Evolutionary conservation across 495 filamentous ascomycete species (phyloP), one percentile per base, ranked within the genome.

Genomic region (Penicillium malachiteum): DNA sequence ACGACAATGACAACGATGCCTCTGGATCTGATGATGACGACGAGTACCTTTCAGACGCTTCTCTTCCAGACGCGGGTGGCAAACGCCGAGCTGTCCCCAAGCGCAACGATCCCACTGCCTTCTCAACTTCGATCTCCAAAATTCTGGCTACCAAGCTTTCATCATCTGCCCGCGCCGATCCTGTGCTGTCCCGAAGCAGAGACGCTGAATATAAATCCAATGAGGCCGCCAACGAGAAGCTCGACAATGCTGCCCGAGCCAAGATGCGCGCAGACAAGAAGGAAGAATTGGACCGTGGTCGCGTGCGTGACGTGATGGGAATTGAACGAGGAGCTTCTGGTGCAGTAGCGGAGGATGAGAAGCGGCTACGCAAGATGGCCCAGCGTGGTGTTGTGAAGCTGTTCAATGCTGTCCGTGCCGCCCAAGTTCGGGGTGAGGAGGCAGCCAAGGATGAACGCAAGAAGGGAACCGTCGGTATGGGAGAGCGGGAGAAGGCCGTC

Each of bases 341-440:
- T 16, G 74, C 84, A 41, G 83, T 89, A 9, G 70, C 87, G 51
- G 90, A 90, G 70, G 81, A 86, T 65, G 94, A 98, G 78, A 88
- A 86, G 74, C 75, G 83, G 48, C 68, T 96, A 63, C 82, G 85
- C 63, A 93, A 95, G 78, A 89, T 86, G 38, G 91, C 92, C 51
- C 90, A 96, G 76, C 82, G 90, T 31, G 92, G 92, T 80, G 92
- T 96, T 16, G 85, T 97, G 11, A 94, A 92, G 78, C 75, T 98
- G 54, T 98, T 97, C 70, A 96, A 97, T 74, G 95, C 94, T 0
- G 90, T 98, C 31, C 81, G 92, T 32, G 89, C 90, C 7, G 92
- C 93, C 13, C 94, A 97, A 75, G 87, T 96, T 32, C 88, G 87
- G 60, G 89, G 85, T 2, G 81, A 85, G 64, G 84, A 91, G 67